Conservation (phyloP, 2,329 filamentous ascomycete genomes). For the Metarhizium guizhouense region DNA sequence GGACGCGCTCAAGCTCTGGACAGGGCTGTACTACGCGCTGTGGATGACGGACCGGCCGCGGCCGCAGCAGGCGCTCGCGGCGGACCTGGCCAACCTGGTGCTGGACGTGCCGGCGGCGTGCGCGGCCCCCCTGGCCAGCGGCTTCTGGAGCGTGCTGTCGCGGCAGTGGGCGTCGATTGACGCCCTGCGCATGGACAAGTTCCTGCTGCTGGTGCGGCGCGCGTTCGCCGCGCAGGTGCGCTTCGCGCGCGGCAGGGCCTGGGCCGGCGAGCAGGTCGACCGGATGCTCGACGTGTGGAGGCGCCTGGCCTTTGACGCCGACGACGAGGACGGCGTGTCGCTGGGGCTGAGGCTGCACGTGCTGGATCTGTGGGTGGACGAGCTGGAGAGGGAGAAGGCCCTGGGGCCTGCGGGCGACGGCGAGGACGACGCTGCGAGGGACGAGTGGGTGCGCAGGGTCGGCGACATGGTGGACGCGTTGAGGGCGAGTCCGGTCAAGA, state of each 20-base stretch:
- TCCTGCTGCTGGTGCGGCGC: slow-evolving; percentile 72
- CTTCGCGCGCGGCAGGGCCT: slow-evolving; percentile 28
- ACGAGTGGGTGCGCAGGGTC: slow-evolving; percentile 42
- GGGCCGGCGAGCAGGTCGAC: slow-evolving; percentile 20
- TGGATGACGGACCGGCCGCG: slow-evolving; percentile 89
- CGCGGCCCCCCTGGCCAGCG: slow-evolving; percentile 43
- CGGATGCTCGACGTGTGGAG: slow-evolving; percentile 18
- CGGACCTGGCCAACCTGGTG: slow-evolving; percentile 62
- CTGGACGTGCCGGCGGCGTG: slow-evolving; percentile 43
- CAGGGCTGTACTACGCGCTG: slow-evolving; percentile 84
- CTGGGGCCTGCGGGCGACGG: slow-evolving; percentile 20
- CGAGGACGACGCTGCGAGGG: slow-evolving; percentile 19
- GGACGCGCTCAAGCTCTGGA: slow-evolving; percentile 85
- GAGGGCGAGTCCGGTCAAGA: slow-evolving; percentile 55
- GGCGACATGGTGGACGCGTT: slow-evolving; percentile 48
- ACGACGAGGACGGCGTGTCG: slow-evolving; percentile 49
- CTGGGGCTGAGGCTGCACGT: slow-evolving; percentile 82
- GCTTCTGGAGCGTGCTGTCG: slow-evolving; percentile 64
- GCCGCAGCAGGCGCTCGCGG: slow-evolving; percentile 77
- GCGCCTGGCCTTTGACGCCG: slow-evolving; percentile 24
- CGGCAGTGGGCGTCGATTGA: slow-evolving; percentile 68
- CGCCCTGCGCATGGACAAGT: slow-evolving; percentile 82
- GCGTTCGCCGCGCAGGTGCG: slow-evolving; percentile 65
- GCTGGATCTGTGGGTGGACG: slow-evolving; percentile 86
- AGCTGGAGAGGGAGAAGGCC: slow-evolving; percentile 63